Evolutionary conservation across 2,329 filamentous ascomycete genomes (phyloP).

Genomic region (Aureobasidium sp.): DNA sequence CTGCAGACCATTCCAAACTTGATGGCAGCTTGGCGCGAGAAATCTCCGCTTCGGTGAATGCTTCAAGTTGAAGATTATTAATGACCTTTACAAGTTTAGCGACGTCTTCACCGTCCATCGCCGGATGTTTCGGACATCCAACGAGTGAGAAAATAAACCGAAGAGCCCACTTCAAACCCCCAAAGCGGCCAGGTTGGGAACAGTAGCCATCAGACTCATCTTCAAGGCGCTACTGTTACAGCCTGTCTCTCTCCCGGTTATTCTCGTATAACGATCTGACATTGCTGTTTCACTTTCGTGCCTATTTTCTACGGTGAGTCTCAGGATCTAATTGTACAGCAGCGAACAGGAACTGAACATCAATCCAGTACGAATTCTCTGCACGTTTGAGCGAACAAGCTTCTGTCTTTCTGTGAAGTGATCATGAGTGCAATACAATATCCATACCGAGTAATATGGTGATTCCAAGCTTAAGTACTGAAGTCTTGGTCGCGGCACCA

Average conservation of each 20-base stretch:
- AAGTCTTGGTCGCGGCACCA: too few relatives aligned
- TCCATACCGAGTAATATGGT: too few relatives aligned
- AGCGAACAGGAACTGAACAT: neutral
- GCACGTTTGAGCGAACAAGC: neutral
- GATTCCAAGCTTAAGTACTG: too few relatives aligned
- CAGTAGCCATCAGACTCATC: neutral
- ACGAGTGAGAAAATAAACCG: neutral
- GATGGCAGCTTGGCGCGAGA: constrained; percentile 4
- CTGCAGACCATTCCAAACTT: neutral
- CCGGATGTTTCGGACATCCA: neutral
- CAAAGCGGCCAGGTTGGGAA: neutral
- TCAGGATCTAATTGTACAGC: neutral
- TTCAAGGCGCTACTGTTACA: neutral
- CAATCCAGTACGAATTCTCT: too few relatives aligned
- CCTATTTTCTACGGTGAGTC: neutral
- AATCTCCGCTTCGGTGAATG: constrained; percentile 1
- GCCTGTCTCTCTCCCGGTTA: neutral
- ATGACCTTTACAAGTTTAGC: neutral
- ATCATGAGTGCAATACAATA: too few relatives aligned
- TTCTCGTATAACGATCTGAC: neutral
- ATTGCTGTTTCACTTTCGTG: neutral
- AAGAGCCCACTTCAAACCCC: neutral
- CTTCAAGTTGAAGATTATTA: neutral
- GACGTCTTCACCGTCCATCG: neutral
- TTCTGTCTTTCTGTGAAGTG: too few relatives aligned